Percentiles rank a stretch among this genome's conserved stretches.
Evolutionary conservation across 768 basidiomycete species (phyloP).

Genomic region (Amanita subjunquillea): DNA sequence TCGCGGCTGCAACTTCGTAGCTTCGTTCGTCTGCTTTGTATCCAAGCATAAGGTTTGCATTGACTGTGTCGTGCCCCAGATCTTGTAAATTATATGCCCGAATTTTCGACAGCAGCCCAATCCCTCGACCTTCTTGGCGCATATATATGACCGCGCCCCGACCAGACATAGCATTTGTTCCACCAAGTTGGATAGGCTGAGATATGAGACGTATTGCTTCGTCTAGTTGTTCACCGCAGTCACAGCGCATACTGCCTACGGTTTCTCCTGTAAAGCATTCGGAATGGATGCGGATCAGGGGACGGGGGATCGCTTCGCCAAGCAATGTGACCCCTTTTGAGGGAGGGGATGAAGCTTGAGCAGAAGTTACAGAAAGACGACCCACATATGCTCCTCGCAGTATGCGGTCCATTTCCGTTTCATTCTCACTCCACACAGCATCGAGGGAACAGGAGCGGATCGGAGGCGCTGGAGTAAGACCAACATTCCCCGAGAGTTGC

Average conservation of each 20-base stretch:
- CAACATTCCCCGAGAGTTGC: slow-evolving; percentile 50
- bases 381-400: slow-evolving; percentile 92
- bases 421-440: slow-evolving; percentile 69
- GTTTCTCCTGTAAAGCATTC: slow-evolving; percentile 99
- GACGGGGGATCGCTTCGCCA: slow-evolving; percentile 41
- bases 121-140: slow-evolving; percentile 95
- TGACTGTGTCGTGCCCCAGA: slow-evolving; percentile 96
- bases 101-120: slow-evolving; percentile 92
- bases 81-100: slow-evolving; percentile 97
- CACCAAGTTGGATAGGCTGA: slow-evolving; percentile 45
- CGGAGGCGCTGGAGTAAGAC: slow-evolving; percentile 32
- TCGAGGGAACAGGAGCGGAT: slow-evolving; percentile 82
- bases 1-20: slow-evolving; percentile 87
- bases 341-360: slow-evolving; percentile 24
- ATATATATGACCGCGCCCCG: slow-evolving; percentile 92
- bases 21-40: slow-evolving; percentile 90
- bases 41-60: slow-evolving; percentile 91
- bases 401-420: slow-evolving; percentile 91
- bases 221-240: slow-evolving; percentile 97
- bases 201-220: slow-evolving; percentile 91
- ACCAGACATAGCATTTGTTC: slow-evolving; percentile 51
- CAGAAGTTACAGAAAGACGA: slow-evolving; percentile 50
- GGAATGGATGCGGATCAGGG: slow-evolving; percentile 91
- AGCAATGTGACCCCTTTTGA: slow-evolving; percentile 8
- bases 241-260: slow-evolving; percentile 95